Evolutionary conservation across 176 grass and related monocot genomes (phyloP).

Genomic region (Avena atlantica): DNA sequence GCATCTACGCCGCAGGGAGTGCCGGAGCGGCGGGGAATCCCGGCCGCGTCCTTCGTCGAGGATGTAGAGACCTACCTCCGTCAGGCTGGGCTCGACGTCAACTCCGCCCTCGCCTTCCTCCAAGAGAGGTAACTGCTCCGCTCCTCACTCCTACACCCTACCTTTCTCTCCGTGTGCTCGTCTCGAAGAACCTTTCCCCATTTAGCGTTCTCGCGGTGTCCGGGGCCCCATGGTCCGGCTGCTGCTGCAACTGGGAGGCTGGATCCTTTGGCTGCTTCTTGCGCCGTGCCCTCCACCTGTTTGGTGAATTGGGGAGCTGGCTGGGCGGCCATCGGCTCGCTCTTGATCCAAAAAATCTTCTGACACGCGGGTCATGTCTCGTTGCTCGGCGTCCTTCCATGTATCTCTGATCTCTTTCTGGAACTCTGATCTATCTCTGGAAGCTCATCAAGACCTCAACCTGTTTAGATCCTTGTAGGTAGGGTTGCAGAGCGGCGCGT

Average conservation of each 20-base stretch:
- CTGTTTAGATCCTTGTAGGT: not conserved
- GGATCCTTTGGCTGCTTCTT: conserved; percentile 26
- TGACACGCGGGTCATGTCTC: not conserved
- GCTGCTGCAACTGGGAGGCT: not conserved
- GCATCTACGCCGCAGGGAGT: conserved; percentile 44
- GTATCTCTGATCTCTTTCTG: conserved; percentile 6
- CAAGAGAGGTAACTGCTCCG: conserved; percentile 75
- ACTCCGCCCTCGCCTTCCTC: conserved; percentile 90
- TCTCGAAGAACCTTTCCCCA: not conserved
- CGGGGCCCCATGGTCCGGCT: not conserved
- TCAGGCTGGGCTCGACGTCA: conserved; percentile 86
- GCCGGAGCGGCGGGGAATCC: conserved; percentile 77
- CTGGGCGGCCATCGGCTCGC: not conserved
- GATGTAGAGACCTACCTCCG: conserved; percentile 88
- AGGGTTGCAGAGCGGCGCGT: no score
- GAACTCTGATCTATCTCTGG: conserved; percentile 9
- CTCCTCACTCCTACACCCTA: not conserved
- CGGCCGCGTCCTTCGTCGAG: conserved; percentile 88
- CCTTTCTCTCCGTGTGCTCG: not conserved
- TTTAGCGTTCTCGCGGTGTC: not conserved
- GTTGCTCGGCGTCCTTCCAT: not conserved
- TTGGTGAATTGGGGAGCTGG: not conserved
- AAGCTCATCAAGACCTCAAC: not conserved
- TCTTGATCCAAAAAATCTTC: not conserved
- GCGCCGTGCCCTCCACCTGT: not conserved